These are phyloP conservation scores for Haplosporangium gracile DNA, from an alignment of 192 early-diverging fungal genomes.

Conservation along the genomic window DNA sequence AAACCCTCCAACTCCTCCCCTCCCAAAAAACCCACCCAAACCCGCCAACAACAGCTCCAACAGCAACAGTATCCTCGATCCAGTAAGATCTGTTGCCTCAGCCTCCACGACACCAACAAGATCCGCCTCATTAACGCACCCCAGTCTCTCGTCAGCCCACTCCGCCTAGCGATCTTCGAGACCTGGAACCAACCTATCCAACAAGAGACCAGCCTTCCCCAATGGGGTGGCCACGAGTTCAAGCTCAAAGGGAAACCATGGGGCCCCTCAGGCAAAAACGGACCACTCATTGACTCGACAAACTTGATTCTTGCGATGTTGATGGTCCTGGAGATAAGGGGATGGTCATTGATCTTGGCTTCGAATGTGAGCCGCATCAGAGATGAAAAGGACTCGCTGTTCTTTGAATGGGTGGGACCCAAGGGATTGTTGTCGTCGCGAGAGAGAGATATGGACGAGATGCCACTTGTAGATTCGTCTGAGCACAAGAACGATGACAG, in stretches of 20 bases:
- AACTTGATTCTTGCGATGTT: background rate
- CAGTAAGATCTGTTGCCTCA: background rate
- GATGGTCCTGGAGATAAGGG: background rate
- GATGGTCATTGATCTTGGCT: background rate
- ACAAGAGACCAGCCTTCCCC: background rate
- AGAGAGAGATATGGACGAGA: background rate
- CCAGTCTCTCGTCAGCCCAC: background rate
- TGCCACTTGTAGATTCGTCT: background rate
- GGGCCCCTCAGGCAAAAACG: background rate
- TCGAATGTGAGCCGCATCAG: background rate
- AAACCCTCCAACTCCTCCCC: too few species aligned
- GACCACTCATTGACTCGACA: background rate
- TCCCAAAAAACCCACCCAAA: too few species aligned
- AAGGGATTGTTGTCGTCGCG: background rate
- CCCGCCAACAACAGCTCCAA: background rate
- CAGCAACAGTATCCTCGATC: background rate
- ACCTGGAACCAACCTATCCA: constrained; percentile 14
- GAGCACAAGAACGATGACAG: background rate
- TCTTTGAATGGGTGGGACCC: background rate
- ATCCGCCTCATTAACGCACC: constrained; percentile 17
- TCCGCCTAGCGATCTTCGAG: constrained; percentile 1
- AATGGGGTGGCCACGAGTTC: background rate
- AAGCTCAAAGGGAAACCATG: background rate
- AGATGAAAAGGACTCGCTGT: background rate
- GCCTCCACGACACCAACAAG: constrained; percentile 8